These are phyloP conservation scores for Ganoderma multipileum DNA, from an alignment of 1,284 basidiomycete genomes.

Conservation along the genomic window DNA sequence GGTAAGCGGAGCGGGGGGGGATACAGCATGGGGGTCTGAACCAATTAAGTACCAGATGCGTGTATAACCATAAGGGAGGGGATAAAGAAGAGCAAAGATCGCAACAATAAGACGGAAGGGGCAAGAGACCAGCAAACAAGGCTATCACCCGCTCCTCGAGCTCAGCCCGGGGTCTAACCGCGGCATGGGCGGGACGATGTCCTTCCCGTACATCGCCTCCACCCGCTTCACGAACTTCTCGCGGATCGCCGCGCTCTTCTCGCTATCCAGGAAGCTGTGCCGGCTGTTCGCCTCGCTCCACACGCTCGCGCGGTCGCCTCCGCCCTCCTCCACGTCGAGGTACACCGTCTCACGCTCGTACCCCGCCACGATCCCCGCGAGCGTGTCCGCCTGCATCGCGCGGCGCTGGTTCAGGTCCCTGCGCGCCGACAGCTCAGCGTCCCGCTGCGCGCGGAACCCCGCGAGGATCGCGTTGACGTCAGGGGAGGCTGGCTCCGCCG, in stretches of 20 bases:
- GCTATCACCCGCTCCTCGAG: slow-evolving; percentile 1
- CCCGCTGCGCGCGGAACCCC: slow-evolving; percentile 26
- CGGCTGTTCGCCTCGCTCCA: slow-evolving; percentile 53
- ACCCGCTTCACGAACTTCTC: slow-evolving; percentile 57
- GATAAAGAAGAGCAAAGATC: background rate
- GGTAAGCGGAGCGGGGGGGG: background rate
- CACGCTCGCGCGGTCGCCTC: slow-evolving; percentile 49
- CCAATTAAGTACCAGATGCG: slow-evolving; percentile 4
- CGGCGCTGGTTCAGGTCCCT: background rate
- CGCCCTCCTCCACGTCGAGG: slow-evolving; percentile 35
- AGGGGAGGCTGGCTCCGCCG: slow-evolving; percentile 27
- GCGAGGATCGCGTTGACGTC: slow-evolving; percentile 32
- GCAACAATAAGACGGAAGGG: background rate
- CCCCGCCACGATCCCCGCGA: slow-evolving; percentile 27
- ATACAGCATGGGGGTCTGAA: slow-evolving; percentile 15
- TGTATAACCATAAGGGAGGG: background rate
- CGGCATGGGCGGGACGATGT: slow-evolving; percentile 53
- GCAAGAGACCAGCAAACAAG: background rate
- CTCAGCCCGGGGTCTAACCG: slow-evolving; percentile 39
- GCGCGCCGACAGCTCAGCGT: slow-evolving; percentile 14
- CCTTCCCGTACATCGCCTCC: slow-evolving; percentile 55
- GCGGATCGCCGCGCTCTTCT: slow-evolving; percentile 56
- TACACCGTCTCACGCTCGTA: slow-evolving; percentile 31
- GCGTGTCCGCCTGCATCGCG: slow-evolving; percentile 19
- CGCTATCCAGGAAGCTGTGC: slow-evolving; percentile 58